A percentile compares a stretch with the other conserved stretches of the same genome.
Conservation (phyloP, 306 rosid genomes). For the Ormosia semicastrata region DNA sequence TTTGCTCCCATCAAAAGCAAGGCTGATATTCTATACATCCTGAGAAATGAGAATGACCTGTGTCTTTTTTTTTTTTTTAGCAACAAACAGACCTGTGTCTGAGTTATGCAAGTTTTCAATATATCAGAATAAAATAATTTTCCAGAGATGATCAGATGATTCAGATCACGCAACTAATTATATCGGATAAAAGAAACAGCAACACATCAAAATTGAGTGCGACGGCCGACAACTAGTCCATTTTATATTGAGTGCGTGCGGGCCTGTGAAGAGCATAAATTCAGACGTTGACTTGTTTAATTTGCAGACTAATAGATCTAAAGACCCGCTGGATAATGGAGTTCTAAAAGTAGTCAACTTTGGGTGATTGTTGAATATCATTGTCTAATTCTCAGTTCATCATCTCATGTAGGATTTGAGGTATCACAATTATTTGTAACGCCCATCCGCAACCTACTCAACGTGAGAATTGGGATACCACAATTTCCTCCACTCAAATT, state of each 20-base stretch:
- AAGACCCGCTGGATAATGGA: background rate
- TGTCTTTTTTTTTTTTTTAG: too few relatives aligned
- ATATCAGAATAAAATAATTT: background rate
- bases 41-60: background rate
- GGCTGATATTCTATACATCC: background rate
- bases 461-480: background rate
- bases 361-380: background rate
- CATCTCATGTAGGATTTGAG: background rate
- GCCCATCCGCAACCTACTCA: background rate
- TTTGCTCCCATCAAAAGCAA: background rate
- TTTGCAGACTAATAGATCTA: background rate
- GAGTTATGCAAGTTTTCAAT: background rate
- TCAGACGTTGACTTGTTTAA: background rate
- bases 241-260: background rate
- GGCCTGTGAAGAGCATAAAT: background rate
- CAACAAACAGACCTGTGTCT: background rate
- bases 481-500: background rate
- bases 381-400: background rate
- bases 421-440: background rate
- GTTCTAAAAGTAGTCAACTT: background rate
- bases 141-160: background rate
- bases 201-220: background rate
- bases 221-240: background rate
- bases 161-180: background rate
- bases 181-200: too few relatives aligned